Percentiles rank a stretch among this genome's conserved stretches.
phyloP scores from a whole-genome alignment of 495 filamentous ascomycete genomes.

The Pyrenopolyporus hunteri region DNA sequence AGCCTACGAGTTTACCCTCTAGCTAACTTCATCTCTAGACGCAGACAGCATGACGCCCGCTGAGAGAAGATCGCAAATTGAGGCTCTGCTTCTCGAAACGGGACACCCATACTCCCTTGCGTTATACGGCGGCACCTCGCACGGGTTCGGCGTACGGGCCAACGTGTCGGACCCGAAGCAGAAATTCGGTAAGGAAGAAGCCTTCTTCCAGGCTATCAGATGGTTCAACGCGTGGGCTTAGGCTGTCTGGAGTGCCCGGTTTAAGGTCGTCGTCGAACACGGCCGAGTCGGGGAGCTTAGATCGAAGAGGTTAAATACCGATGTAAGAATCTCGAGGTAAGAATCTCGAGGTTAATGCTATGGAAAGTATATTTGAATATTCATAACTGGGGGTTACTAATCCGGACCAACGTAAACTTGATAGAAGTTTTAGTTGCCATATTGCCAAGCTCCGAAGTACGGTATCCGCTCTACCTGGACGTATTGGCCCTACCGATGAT shows the following conservation, averaged over 20 bases:
- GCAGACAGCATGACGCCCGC: conserved; percentile 67
- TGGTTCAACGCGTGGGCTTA: conserved; percentile 65
- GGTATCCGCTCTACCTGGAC: too few relatives aligned
- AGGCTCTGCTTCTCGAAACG: conserved; percentile 43
- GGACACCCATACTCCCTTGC: conserved; percentile 65
- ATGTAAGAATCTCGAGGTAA: too few relatives aligned
- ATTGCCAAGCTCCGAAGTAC: too few relatives aligned
- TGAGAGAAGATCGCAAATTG: conserved; percentile 61
- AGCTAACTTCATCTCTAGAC: conserved; percentile 48
- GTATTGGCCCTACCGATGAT: too few relatives aligned
- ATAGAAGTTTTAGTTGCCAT: too few relatives aligned
- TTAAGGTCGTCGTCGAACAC: not conserved
- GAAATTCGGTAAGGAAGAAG: conserved; percentile 78
- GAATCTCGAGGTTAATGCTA: too few relatives aligned
- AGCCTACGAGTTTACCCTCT: not conserved
- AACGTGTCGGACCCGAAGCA: conserved; percentile 62
- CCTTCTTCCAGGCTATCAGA: conserved; percentile 72
- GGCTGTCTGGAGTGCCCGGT: not conserved
- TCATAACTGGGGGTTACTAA: too few relatives aligned
- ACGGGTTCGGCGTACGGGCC: conserved; percentile 73
- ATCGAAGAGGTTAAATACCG: not conserved
- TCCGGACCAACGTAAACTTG: too few relatives aligned
- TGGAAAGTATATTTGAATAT: too few relatives aligned
- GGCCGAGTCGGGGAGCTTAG: too few relatives aligned
- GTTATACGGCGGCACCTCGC: conserved; percentile 67